Conservation (phyloP, 1,139 yeast species). For the Scheffersomyces cryptocercus region DNA sequence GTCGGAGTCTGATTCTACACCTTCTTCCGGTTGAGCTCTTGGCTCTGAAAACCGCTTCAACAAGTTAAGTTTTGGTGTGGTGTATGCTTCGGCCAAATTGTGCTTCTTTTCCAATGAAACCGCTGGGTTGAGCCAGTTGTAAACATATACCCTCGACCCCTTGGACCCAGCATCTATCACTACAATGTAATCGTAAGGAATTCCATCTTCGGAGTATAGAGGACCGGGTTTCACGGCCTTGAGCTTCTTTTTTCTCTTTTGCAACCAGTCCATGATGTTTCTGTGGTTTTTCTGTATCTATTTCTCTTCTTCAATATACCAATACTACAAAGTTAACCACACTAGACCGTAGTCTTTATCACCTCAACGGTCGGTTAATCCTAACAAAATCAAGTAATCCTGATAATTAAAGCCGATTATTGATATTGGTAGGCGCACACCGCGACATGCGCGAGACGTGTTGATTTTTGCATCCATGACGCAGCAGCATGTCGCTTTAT, state of each 20-base stretch:
- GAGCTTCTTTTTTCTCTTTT: conserved; percentile 5
- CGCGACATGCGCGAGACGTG: too few species aligned
- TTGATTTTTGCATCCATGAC: too few species aligned
- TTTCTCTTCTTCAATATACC: too few species aligned
- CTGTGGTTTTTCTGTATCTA: too few species aligned
- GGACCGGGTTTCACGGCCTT: conserved; percentile 24
- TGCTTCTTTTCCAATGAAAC: conserved; percentile 29
- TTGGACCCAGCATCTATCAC: conserved; percentile 83
- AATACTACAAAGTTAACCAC: too few species aligned
- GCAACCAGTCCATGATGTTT: too few species aligned
- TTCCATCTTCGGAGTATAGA: conserved; percentile 34
- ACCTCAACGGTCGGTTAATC: too few species aligned
- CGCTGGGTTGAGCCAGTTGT: conserved; percentile 61
- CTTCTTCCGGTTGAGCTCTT: background rate
- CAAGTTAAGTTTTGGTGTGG: background rate
- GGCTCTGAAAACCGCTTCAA: background rate
- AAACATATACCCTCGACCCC: conserved; percentile 75
- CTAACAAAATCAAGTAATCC: too few species aligned
- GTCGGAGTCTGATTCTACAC: conserved; percentile 10
- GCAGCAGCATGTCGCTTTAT: too few species aligned
- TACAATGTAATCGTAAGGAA: conserved; percentile 66
- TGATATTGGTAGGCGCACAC: too few species aligned
- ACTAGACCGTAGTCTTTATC: too few species aligned
- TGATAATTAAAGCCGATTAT: too few species aligned
- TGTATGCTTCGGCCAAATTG: conserved; percentile 10